Evolutionary conservation across 2,329 filamentous ascomycete genomes (phyloP).

Genomic region (Epichloe scottii): DNA sequence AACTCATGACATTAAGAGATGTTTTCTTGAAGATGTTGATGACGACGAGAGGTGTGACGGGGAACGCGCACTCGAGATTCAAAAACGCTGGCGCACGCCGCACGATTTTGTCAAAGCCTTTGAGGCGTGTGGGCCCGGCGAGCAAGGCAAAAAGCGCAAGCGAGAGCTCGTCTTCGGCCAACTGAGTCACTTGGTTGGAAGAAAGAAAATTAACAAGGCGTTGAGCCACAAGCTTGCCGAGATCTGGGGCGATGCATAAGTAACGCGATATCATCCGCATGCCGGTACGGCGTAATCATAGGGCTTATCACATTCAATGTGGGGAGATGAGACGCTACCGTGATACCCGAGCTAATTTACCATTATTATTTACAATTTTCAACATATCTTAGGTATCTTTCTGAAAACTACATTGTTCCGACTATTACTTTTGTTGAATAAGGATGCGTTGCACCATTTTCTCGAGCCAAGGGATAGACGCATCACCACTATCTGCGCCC

Average conservation of each 20-base stretch:
- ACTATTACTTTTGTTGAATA: conserved; percentile 38
- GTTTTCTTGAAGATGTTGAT: conserved; percentile 77
- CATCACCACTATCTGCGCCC: conserved; percentile 37
- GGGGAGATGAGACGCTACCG: background rate
- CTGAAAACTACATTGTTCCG: background rate
- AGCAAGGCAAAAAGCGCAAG: conserved; percentile 41
- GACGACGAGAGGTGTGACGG: conserved; percentile 63
- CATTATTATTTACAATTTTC: background rate
- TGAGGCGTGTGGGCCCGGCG: conserved; percentile 37
- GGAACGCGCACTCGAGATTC: conserved; percentile 72
- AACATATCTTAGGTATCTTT: too few species aligned
- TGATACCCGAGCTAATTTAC: background rate
- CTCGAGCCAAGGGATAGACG: conserved; percentile 47
- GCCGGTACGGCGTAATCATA: background rate
- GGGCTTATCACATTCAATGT: too few species aligned
- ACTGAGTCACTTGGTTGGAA: conserved; percentile 47
- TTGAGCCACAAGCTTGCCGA: conserved; percentile 60
- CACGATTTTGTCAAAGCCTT: conserved; percentile 59
- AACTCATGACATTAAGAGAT: conserved; percentile 60
- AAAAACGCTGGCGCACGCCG: conserved; percentile 66
- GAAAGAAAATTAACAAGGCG: conserved; percentile 53
- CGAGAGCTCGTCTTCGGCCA: conserved; percentile 45
- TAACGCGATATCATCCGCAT: background rate
- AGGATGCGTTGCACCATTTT: conserved; percentile 66
- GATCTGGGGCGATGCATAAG: conserved; percentile 49